Conservation (phyloP, 148 eudicot species). For the Salicornia ramosissima region DNA sequence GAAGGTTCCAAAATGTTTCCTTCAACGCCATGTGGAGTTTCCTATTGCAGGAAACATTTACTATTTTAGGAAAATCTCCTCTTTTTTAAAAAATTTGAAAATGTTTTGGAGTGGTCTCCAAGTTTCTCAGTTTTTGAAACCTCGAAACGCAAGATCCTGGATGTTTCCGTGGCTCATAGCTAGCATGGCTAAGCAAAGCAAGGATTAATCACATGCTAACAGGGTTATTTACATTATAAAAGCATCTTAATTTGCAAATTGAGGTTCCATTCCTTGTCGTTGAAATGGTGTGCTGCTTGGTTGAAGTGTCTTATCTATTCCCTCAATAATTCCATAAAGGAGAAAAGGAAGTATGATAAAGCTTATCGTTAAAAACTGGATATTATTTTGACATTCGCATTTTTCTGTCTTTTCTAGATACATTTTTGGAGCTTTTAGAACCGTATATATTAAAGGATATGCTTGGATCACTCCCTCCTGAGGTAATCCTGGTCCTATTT, state of each 20-base stretch:
- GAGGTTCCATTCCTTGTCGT: background rate
- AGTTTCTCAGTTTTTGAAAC: too few relatives aligned
- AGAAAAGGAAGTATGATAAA: background rate
- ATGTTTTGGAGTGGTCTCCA: too few relatives aligned
- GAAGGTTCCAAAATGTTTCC: too few relatives aligned
- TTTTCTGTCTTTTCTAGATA: constrained; percentile 48
- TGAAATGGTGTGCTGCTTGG: background rate
- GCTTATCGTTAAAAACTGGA: background rate
- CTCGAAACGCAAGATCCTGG: too few relatives aligned
- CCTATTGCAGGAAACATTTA: too few relatives aligned
- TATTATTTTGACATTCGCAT: constrained; percentile 8
- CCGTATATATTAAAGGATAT: constrained; percentile 96
- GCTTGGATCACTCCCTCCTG: constrained; percentile 95
- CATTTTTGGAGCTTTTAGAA: constrained; percentile 97
- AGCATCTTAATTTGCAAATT: background rate
- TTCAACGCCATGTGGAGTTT: too few relatives aligned
- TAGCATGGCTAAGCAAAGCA: too few relatives aligned
- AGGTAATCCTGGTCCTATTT: constrained; percentile 37
- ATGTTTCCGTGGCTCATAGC: too few relatives aligned
- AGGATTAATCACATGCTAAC: background rate
- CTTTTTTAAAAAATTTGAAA: too few relatives aligned
- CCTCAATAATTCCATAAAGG: background rate
- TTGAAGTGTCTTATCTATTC: background rate
- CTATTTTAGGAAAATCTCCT: too few relatives aligned
- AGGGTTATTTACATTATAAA: background rate